phyloP scores from a whole-genome alignment of 2,329 filamentous ascomycete species.

The Niveomyces coronatus region DNA sequence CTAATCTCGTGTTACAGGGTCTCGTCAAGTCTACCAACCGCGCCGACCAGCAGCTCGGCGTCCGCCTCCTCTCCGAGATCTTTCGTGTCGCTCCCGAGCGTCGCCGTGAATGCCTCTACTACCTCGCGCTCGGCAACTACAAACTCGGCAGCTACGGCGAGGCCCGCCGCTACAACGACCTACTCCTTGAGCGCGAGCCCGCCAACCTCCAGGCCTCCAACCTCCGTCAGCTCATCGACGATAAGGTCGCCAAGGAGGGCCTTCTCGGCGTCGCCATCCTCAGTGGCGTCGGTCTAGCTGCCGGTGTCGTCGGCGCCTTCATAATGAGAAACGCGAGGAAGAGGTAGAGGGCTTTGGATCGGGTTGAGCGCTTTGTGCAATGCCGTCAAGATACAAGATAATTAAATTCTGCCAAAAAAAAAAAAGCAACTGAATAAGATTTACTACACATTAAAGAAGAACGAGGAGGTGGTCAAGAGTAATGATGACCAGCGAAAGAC shows the following conservation, averaged over 20 bases:
- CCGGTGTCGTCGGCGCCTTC: conserved; percentile 84
- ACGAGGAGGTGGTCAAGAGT: no score
- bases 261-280: conserved; percentile 91
- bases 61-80: conserved; percentile 89
- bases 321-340: conserved; percentile 66
- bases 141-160: conserved; percentile 97
- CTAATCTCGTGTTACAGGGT: conserved; percentile 54
- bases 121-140: conserved; percentile 93
- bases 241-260: conserved; percentile 91
- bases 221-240: conserved; percentile 79
- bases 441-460: no score
- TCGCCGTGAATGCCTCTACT: conserved; percentile 95
- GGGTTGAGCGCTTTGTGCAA: no score
- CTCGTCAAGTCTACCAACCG: conserved; percentile 86
- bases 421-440: no score
- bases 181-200: conserved; percentile 82
- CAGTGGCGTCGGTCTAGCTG: conserved; percentile 83
- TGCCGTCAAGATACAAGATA: no score
- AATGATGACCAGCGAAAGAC: no score
- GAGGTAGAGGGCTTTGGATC: no score
- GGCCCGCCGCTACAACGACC: conserved; percentile 87
- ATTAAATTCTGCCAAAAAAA: no score
- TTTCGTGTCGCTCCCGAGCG: conserved; percentile 90
- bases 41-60: conserved; percentile 84
- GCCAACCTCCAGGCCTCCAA: conserved; percentile 84